phyloP scores from a whole-genome alignment of 2,329 filamentous ascomycete genomes.

The Claviceps sorghi region DNA sequence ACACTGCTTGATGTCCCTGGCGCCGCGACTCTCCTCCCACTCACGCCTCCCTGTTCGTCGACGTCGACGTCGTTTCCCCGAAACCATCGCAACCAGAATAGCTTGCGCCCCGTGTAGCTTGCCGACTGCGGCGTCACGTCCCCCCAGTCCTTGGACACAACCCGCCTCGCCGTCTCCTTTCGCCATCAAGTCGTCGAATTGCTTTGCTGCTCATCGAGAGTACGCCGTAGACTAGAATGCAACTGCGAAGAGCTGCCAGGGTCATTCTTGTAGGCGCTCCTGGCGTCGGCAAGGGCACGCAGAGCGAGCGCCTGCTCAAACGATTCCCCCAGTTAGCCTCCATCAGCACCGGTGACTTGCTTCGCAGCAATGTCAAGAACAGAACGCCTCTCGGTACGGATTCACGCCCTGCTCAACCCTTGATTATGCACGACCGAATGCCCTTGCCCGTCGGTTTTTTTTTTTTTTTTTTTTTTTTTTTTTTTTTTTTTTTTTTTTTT shows the following conservation, averaged over 20 bases:
- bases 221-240: conserved; percentile 38
- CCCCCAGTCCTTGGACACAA: neutral
- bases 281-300: conserved; percentile 94
- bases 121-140: neutral
- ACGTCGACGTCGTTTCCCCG: neutral
- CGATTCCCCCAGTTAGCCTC: conserved; percentile 79
- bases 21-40: neutral
- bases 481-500: neutral
- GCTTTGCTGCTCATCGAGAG: neutral
- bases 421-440: neutral
- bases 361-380: conserved; percentile 83
- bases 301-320: conserved; percentile 74
- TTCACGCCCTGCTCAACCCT: neutral
- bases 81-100: neutral
- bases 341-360: conserved; percentile 84
- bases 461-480: neutral
- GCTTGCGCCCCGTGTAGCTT: neutral
- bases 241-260: conserved; percentile 67
- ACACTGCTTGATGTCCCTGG: neutral
- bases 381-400: conserved; percentile 64
- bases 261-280: conserved; percentile 91
- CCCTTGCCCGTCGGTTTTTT: too few relatives aligned
- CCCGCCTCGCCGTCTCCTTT: neutral
- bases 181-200: neutral
- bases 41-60: too few relatives aligned